These are phyloP conservation scores for Periconia sp. DNA, from an alignment of 2,329 filamentous ascomycete genomes.

Conservation along the genomic window DNA sequence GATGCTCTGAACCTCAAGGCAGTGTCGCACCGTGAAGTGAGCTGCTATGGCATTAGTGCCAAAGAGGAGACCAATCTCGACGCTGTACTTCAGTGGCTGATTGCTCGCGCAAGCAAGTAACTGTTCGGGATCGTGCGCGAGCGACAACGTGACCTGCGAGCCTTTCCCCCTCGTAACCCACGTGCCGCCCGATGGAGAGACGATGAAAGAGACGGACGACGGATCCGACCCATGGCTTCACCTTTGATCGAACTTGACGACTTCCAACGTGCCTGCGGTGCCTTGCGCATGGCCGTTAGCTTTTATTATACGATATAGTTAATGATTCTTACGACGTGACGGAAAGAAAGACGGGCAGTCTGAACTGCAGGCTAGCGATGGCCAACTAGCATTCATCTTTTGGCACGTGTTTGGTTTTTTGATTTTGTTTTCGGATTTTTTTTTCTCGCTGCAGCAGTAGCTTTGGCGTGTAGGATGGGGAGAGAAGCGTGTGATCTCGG, in stretches of 20 bases:
- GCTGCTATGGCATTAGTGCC: constrained; percentile 97
- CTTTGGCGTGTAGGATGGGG: not conserved
- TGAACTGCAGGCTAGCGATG: constrained; percentile 51
- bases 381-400: constrained; percentile 46
- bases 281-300: constrained; percentile 39
- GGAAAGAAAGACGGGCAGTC: constrained; percentile 53
- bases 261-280: constrained; percentile 39
- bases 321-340: constrained; percentile 57
- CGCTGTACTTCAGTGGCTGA: constrained; percentile 93
- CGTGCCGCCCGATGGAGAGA: constrained; percentile 15
- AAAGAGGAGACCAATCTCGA: constrained; percentile 99
- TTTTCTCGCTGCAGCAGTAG: not conserved
- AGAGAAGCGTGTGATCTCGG: not conserved
- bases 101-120: constrained; percentile 71
- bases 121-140: constrained; percentile 13
- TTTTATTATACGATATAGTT: constrained; percentile 47
- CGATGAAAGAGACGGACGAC: constrained; percentile 2
- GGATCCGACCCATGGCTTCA: constrained; percentile 15
- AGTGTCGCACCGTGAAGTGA: constrained; percentile 90
- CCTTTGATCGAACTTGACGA: constrained; percentile 30
- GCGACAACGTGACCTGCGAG: constrained; percentile 27
- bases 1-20: constrained; percentile 86
- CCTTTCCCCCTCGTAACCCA: constrained; percentile 11
- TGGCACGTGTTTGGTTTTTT: constrained; percentile 33
- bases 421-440: constrained; percentile 7